Evolutionary conservation across 2,329 filamentous ascomycete species (phyloP).

Genomic region (Apiospora arundinis): DNA sequence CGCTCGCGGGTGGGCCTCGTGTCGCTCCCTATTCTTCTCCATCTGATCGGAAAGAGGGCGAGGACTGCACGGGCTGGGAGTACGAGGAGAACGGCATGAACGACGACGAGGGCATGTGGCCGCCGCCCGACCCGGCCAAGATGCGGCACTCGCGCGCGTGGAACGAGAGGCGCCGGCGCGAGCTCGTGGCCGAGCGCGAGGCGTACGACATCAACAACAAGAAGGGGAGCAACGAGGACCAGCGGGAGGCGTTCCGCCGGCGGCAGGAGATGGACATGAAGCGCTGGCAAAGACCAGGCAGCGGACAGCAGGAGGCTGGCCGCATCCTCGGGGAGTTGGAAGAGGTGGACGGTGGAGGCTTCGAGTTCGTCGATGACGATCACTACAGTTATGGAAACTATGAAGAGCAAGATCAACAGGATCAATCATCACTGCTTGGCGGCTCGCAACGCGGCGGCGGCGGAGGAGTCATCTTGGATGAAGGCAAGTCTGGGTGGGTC

Average conservation of each 20-base stretch:
- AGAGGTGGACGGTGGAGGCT: constrained; percentile 53
- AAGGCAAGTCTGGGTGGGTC: constrained; percentile 68
- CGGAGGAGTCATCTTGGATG: constrained; percentile 35
- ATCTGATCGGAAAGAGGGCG: neutral
- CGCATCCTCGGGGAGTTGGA: constrained; percentile 57
- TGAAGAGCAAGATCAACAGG: constrained; percentile 44
- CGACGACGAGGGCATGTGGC: constrained; percentile 65
- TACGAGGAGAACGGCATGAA: constrained; percentile 84
- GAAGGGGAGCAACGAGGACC: constrained; percentile 48
- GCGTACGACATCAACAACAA: constrained; percentile 24
- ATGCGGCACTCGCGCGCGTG: constrained; percentile 48
- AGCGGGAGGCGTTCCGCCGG: constrained; percentile 54
- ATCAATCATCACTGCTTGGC: neutral
- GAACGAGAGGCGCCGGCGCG: constrained; percentile 43
- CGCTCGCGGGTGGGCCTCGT: constrained; percentile 61
- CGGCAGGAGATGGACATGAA: constrained; percentile 56
- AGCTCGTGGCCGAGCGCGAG: constrained; percentile 34
- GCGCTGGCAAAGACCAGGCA: constrained; percentile 38
- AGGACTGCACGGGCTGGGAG: constrained; percentile 56
- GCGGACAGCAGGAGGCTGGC: constrained; percentile 34
- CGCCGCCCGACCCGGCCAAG: constrained; percentile 68
- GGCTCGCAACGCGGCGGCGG: constrained; percentile 14
- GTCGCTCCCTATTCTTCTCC: constrained; percentile 41
- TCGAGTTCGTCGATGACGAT: constrained; percentile 46
- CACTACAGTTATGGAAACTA: constrained; percentile 51